Evolutionary conservation across 2,329 filamentous ascomycete genomes (phyloP), one percentile per base, ranked within the genome.

Genomic region (Aspergillus novoparasiticus): DNA sequence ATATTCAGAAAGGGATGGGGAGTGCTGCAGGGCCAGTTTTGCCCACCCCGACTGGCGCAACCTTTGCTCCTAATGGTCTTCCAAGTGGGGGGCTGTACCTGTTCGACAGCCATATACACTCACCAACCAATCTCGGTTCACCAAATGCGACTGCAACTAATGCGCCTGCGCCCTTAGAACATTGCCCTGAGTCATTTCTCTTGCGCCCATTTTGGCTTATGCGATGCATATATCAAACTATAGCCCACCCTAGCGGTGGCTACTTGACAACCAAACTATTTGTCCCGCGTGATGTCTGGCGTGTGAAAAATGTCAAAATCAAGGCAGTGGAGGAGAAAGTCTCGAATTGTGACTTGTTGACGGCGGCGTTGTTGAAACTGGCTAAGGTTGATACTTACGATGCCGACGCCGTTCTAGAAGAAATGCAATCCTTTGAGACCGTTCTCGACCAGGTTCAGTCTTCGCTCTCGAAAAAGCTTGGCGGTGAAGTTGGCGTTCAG

Each of bases 161-260:
- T 68, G 86, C 88, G 1, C 94, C 94, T 14, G 85, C 90, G 26
- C 87, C 93, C 0, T 84, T 99, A 6, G 95, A 99, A 73, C 91
- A 95, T 3, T 99, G 96, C 75, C 95, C 95, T 1, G 92, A 90
- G 41, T 93, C 96, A 46, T 89, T 90, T 64, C 85, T 97, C 71
- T 84, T 98, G n/a, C 89, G 95, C 23, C 96, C 95, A 2, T 99
- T 97, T 78, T 99, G 95, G 95, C 84, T 99, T 51, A 97, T 99
- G 92, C 89, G 95, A 60, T 94, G 91, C 65, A 84, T 99, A 30
- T 96, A 95, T 74, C 93, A 97, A 76, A 97, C 94, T 0, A 87
- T 99, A 51, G 90, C 90, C 21, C 94, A 99, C 73, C 93, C 94
- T 2, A 89, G 93, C 28, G 95, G 95, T 43, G 95, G 94, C 19